Evolutionary conservation across 768 basidiomycete genomes (phyloP).

Genomic region (Lentinula detonsa): DNA sequence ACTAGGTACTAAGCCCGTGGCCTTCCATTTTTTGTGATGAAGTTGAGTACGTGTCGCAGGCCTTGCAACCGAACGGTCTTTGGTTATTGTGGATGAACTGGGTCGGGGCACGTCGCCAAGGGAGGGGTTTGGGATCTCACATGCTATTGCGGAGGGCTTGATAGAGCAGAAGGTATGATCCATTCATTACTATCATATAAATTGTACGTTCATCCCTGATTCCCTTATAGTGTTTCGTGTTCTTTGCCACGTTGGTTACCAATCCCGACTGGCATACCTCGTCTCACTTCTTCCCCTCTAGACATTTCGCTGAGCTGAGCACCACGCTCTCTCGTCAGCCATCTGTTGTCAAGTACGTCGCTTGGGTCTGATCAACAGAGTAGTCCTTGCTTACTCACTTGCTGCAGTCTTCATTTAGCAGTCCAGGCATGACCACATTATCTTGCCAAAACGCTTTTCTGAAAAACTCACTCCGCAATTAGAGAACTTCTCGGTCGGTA

Average conservation of each 20-base stretch:
- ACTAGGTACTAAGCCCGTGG: conserved; percentile 40
- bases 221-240: conserved; percentile 61
- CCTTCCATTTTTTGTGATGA: background rate
- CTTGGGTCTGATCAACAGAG: background rate
- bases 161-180: conserved; percentile 61
- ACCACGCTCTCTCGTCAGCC: conserved; percentile 73
- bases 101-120: conserved; percentile 86
- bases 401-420: conserved; percentile 68
- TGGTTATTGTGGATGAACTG: conserved; percentile 91
- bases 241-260: conserved; percentile 77
- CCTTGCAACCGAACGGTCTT: conserved; percentile 58
- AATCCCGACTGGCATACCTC: background rate
- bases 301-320: conserved; percentile 78
- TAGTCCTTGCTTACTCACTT: background rate
- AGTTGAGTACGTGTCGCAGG: conserved; percentile 30
- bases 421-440: conserved; percentile 41
- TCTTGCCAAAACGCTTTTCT: background rate
- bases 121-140: conserved; percentile 78
- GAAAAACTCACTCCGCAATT: background rate
- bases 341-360: conserved; percentile 69
- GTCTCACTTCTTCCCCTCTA: conserved; percentile 19
- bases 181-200: background rate
- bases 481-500: conserved; percentile 50
- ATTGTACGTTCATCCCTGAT: background rate
- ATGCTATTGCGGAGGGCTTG: conserved; percentile 77